Conservation (phyloP, 257 asterid species). For the Solanum phureja region DNA sequence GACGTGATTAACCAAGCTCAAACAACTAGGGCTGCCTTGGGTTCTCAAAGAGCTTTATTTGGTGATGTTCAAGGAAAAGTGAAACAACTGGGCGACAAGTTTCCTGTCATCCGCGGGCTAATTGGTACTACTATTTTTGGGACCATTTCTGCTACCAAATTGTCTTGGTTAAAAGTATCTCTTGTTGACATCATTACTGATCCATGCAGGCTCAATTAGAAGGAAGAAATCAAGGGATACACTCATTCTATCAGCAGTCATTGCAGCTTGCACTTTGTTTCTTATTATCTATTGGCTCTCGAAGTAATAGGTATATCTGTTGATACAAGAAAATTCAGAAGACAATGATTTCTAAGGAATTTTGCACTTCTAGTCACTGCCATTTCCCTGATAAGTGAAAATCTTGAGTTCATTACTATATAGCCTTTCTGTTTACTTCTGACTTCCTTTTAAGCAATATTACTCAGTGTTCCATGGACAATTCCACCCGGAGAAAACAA, state of each 20-base stretch:
- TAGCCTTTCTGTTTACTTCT: background rate
- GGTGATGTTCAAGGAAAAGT: slow-evolving; percentile 95
- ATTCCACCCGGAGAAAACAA: background rate
- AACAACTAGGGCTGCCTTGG: slow-evolving; percentile 74
- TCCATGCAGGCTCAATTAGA: slow-evolving; percentile 69
- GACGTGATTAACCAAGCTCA: slow-evolving; percentile 98
- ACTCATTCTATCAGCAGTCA: slow-evolving; percentile 87
- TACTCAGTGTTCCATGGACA: background rate
- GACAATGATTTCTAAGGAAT: slow-evolving; percentile 11
- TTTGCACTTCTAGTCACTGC: slow-evolving; percentile 18
- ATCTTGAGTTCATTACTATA: background rate
- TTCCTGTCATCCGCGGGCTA: slow-evolving; percentile 83
- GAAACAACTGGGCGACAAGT: slow-evolving; percentile 77
- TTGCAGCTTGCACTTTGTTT: slow-evolving; percentile 95
- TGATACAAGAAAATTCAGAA: slow-evolving; percentile 5
- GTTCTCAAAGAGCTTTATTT: slow-evolving; percentile 80
- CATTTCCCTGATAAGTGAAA: background rate
- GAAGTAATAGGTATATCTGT: slow-evolving; percentile 30
- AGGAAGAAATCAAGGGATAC: slow-evolving; percentile 86
- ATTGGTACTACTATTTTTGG: slow-evolving; percentile 40
- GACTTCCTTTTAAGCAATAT: background rate
- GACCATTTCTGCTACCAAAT: background rate
- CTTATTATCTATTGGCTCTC: slow-evolving; percentile 96
- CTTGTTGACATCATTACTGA: slow-evolving; percentile 3
- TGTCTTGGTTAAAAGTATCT: background rate